Evolutionary conservation across 1,139 yeast species (phyloP), one percentile per base, ranked within the genome.

Genomic region (Arxiozyma telluris): DNA sequence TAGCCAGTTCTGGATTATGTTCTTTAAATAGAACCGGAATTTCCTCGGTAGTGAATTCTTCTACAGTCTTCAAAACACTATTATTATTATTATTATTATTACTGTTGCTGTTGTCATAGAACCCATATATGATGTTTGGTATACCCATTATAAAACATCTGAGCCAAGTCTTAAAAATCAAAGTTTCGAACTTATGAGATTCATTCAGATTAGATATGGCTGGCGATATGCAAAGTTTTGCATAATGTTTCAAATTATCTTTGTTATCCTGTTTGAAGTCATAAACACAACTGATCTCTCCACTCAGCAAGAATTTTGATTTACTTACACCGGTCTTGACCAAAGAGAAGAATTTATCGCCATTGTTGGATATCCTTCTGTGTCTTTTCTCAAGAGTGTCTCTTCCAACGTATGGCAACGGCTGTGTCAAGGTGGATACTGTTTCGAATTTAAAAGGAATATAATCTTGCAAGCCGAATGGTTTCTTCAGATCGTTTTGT

Each of bases 61-160:
- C 98, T 2, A 89, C 81, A 3, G 84, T 71, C 58, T 78, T 74
- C 54, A 94, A 72, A 30, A 77, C 69, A 51, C 87, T 77, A 46
- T 79, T 23, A 23, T 6, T 23, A 23, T 23, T 23, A 23, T 23
- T 23, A 23, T 23, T 23, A 23, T 23, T 23, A 23, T 23, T 23
- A 23, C 6, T 23, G 6, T 6, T 23, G 6, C 25, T 72, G 34
- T 86, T 86, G 66, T 90, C 96, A 58, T 97, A 77, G 70, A 87
- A 93, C 0, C 97, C 99, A 65, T 88, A 87, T 1, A 87, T 79
- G 4, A 93, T 77, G 57, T 80, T 80, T 12, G 85, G 83, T 20
- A 91, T 78, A 4, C 98, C 98, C 53, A 89, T 76, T 45, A 94
- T 72, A 68, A 91, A 94, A 58, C 96, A 84, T 72, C 91, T 98